Evolutionary conservation across 2,329 filamentous ascomycete species (phyloP), one percentile per base, ranked within the genome.

Genomic region (Fusarium sambucinum): DNA sequence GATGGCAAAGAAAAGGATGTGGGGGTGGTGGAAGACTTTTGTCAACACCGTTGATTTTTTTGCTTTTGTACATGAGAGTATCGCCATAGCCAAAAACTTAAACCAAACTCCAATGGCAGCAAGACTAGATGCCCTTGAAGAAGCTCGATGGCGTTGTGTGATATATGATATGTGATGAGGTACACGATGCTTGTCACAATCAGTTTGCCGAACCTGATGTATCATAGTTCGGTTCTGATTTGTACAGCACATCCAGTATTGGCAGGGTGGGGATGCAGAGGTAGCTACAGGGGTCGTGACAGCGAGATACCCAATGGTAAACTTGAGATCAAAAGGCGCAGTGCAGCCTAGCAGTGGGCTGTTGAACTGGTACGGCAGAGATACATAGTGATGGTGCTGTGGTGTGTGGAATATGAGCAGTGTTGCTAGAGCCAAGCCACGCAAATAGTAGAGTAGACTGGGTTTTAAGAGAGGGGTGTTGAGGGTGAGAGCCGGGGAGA

Each of bases 51-150:
- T 56, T 41, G 33, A 38, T 38, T 38, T 23, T 59, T 62, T 70
- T 59, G 55, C 45, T 53, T 51, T 40, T 44, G 51, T 66, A 70
- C 42, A 59, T 52, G 25, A 47, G 52, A 65, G 54, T 55, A 54
- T 63, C 48, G 54, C 46, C 32, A 55, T 54, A 63, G 52, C 54
- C 62, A 53, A 59, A 41, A 66, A 42, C 47, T 10, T 19, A 27
- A 37, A 37, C 23, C 16, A 37, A 50, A 37, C 17, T 25, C 13
- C 32, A 38, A 27, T 32, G 38, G 51, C 52, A 27, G 32, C 32
- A 56, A 42, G 45, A 23, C 50, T 57, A 5, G n/a, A 21, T 38
- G 56, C 25, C 29, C 42, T 44, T 29, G 21, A 42, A 41, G 21
- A 42, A 41, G 23, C 32, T 27, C 47, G 47, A 38, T 50, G 23